These are phyloP conservation scores for Umbelopsis isabellina DNA, from an alignment of 192 early-diverging fungal species.

Conservation along the genomic window DNA sequence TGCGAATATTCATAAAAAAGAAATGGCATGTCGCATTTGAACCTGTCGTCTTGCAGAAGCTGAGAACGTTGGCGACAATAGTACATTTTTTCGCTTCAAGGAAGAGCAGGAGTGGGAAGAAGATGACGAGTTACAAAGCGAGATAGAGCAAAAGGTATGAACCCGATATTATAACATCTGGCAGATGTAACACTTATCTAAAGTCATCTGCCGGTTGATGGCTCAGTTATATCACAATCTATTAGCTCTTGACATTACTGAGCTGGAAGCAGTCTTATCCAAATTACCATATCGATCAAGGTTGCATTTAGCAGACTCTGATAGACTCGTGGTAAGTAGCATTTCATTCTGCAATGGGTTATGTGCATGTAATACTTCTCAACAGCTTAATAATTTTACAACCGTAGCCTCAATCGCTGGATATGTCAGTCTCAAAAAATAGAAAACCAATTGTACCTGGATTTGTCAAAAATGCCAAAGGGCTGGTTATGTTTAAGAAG, in stretches of 20 bases:
- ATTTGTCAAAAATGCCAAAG: constrained; percentile 30
- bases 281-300: neutral
- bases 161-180: neutral
- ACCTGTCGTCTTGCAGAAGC: neutral
- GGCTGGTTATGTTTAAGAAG: constrained; percentile 32
- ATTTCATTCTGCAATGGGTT: neutral
- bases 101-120: constrained; percentile 32
- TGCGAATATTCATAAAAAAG: neutral
- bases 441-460: constrained; percentile 35
- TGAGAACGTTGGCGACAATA: neutral
- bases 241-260: constrained; percentile 27
- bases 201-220: neutral
- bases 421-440: neutral
- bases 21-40: neutral
- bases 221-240: constrained; percentile 25
- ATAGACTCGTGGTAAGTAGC: neutral
- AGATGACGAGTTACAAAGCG: neutral
- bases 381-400: neutral
- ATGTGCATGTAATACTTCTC: neutral
- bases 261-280: constrained; percentile 8
- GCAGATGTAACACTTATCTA: neutral
- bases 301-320: neutral
- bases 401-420: neutral
- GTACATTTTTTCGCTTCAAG: constrained; percentile 39
- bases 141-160: neutral